Evolutionary conservation across 1,139 yeast genomes (phyloP).

Genomic region (Nadsonia commutata): DNA sequence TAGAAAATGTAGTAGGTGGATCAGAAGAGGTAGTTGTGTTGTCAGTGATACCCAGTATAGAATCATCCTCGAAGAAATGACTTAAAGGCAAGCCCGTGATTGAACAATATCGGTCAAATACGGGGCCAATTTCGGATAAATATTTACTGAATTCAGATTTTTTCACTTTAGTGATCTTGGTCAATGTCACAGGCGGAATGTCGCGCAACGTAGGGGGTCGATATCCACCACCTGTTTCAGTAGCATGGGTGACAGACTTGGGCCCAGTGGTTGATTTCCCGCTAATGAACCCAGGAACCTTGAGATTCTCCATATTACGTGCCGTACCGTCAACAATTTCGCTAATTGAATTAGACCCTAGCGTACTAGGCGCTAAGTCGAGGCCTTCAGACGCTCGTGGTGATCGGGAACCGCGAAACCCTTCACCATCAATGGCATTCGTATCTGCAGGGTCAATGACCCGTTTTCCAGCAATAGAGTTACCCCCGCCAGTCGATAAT

Average conservation of each 20-base stretch:
- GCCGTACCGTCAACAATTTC: conserved; percentile 49
- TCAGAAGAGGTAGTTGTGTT: neutral
- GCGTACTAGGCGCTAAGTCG: conserved; percentile 24
- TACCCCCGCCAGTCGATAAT: no score
- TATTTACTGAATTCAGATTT: conserved; percentile 35
- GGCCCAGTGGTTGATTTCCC: conserved; percentile 9
- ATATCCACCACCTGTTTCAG: conserved; percentile 22
- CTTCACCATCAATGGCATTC: no score
- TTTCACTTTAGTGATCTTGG: conserved; percentile 39
- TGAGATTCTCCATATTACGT: conserved; percentile 15
- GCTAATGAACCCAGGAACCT: neutral
- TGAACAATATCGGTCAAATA: conserved; percentile 27
- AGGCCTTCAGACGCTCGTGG: no score
- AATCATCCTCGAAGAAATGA: neutral
- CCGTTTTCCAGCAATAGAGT: no score
- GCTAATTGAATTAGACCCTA: conserved; percentile 68
- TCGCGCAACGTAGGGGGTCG: conserved; percentile 65
- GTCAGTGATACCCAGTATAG: neutral
- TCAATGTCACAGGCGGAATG: conserved; percentile 69
- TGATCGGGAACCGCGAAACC: no score
- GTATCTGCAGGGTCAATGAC: no score
- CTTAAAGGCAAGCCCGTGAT: conserved; percentile 3
- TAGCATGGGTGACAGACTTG: conserved; percentile 11
- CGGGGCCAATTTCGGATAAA: conserved; percentile 32
- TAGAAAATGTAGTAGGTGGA: neutral